Conservation (phyloP, 2,329 filamentous ascomycete species). For the Monosporascus sp. region DNA sequence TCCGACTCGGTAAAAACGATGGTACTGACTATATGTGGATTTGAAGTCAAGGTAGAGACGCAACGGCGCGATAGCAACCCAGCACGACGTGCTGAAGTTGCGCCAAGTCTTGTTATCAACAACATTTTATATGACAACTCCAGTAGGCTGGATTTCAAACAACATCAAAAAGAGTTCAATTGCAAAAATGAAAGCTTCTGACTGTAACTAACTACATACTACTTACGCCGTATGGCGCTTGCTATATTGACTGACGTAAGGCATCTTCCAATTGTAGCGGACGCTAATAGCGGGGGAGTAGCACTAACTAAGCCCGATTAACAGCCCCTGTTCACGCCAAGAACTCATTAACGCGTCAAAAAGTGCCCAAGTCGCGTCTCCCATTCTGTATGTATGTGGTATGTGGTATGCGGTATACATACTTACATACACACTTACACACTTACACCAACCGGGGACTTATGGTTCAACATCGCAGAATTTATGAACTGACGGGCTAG, state of each 20-base stretch:
- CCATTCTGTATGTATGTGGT: not conserved
- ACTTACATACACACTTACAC: not conserved
- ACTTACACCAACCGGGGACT: conserved; percentile 1
- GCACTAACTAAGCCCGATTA: conserved; percentile 1
- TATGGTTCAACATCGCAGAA: not conserved
- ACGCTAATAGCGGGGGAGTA: conserved; percentile 2
- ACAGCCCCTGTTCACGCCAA: not conserved
- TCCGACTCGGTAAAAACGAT: not conserved
- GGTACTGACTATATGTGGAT: conserved; percentile 47
- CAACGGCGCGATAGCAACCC: conserved; percentile 21
- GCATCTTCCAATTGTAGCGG: too few species aligned
- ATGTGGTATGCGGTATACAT: not conserved
- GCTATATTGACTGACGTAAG: not conserved
- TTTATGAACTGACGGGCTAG: too few species aligned
- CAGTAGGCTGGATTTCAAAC: too few species aligned
- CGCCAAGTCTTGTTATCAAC: conserved; percentile 24
- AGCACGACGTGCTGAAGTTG: conserved; percentile 17
- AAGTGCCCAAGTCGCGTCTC: conserved; percentile 16
- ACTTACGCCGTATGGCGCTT: not conserved
- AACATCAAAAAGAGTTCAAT: not conserved
- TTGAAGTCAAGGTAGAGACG: conserved; percentile 43
- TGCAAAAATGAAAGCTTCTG: not conserved
- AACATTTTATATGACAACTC: conserved; percentile 14
- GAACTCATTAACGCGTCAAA: conserved; percentile 21
- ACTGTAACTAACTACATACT: not conserved